phyloP scores from a whole-genome alignment of 2,329 filamentous ascomycete species.

The Venturia aucupariae region DNA sequence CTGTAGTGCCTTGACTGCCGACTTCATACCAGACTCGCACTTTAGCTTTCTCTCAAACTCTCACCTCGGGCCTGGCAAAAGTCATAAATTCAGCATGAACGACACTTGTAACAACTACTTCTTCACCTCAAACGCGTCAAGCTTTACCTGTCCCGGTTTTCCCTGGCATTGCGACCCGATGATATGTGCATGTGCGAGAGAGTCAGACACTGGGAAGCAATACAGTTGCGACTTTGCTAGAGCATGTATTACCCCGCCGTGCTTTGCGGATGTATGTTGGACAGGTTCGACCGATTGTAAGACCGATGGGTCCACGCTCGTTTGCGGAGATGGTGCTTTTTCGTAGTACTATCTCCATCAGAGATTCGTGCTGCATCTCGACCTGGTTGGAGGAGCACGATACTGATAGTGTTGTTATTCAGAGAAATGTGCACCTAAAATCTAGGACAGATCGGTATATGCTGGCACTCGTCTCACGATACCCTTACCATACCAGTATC shows the following conservation, averaged over 20 bases:
- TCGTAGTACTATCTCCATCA: too few species aligned
- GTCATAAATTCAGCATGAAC: neutral
- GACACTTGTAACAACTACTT: neutral
- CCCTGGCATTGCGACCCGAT: neutral
- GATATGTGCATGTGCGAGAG: neutral
- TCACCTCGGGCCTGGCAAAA: neutral
- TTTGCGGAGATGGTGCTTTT: neutral
- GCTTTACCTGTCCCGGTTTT: neutral
- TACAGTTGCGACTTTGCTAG: slow-evolving; percentile 2
- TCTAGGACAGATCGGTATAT: neutral
- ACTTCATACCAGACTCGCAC: too few species aligned
- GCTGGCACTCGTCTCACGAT: neutral
- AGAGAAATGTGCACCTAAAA: neutral
- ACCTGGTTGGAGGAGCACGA: neutral
- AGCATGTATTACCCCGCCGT: neutral
- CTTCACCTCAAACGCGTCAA: neutral
- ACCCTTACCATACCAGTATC: neutral
- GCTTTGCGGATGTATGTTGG: neutral
- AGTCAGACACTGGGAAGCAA: neutral
- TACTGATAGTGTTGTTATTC: neutral
- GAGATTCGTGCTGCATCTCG: neutral
- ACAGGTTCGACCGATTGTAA: neutral
- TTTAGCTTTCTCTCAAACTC: neutral
- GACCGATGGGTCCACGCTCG: neutral
- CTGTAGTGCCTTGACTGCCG: too few species aligned